phyloP scores from a whole-genome alignment of 2,329 filamentous ascomycete species.

The Pezizomycotina sp. region DNA sequence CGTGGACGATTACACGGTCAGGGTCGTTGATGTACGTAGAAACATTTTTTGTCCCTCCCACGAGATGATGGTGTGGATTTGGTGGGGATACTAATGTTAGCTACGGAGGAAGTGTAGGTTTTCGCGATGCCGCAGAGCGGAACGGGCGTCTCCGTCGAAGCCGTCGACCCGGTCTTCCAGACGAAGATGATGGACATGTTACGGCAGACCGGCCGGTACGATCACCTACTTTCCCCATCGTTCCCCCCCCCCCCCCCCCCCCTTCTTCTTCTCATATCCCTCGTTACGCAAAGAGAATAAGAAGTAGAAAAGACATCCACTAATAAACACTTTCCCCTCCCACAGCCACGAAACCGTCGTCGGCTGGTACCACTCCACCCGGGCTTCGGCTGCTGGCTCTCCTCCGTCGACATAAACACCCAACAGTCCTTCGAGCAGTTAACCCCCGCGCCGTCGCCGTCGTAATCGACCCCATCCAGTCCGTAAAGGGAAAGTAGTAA shows the following conservation, averaged over 20 bases:
- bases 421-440: conserved; percentile 99
- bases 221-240: background rate
- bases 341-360: conserved; percentile 84
- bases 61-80: too few relatives aligned
- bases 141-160: conserved; percentile 94
- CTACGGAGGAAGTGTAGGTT: too few relatives aligned
- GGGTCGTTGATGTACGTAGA: conserved; percentile 60
- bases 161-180: conserved; percentile 95
- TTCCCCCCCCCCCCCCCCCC: background rate
- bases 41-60: too few relatives aligned
- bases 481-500: conserved; percentile 99
- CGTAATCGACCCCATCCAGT: conserved; percentile 96
- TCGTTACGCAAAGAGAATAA: background rate
- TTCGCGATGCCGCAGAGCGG: conserved; percentile 99
- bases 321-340: conserved; percentile 7
- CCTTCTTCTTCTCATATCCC: background rate
- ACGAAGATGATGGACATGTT: conserved; percentile 99
- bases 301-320: background rate
- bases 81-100: too few relatives aligned
- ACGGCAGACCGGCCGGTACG: conserved; percentile 82
- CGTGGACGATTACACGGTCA: conserved; percentile 95
- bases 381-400: conserved; percentile 97
- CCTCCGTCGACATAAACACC: conserved; percentile 97
- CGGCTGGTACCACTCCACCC: conserved; percentile 99
- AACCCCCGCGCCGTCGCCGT: conserved; percentile 93